Conservation (phyloP, 768 basidiomycete genomes). For the Leccinum obscurum region DNA sequence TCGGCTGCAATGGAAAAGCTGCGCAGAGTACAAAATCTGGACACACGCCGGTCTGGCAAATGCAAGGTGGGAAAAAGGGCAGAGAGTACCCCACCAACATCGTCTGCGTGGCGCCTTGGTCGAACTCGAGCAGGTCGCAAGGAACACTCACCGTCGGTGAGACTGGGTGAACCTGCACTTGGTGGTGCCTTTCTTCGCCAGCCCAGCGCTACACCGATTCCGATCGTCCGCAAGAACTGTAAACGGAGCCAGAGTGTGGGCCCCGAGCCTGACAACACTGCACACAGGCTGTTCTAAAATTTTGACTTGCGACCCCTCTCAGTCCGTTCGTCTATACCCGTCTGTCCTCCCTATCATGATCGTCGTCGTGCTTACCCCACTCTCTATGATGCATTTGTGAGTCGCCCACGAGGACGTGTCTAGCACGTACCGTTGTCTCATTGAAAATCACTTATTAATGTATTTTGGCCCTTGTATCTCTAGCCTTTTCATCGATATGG, state of each 20-base stretch:
- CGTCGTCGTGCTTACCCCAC: background rate
- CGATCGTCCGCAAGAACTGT: conserved; percentile 20
- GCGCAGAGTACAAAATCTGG: conserved; percentile 21
- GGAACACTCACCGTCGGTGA: conserved; percentile 12
- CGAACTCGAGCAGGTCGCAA: conserved; percentile 12
- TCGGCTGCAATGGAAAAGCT: conserved; percentile 23
- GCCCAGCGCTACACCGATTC: conserved; percentile 26
- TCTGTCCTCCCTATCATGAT: background rate
- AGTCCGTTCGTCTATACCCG: background rate
- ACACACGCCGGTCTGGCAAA: background rate
- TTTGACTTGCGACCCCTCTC: background rate
- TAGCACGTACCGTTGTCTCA: background rate
- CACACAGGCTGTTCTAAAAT: conserved; percentile 19
- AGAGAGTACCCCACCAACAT: conserved; percentile 32
- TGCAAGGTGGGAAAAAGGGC: conserved; percentile 21
- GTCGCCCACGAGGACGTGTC: conserved; percentile 12
- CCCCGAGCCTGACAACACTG: conserved; percentile 14
- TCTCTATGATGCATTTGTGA: conserved; percentile 15
- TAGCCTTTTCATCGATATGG: conserved; percentile 12
- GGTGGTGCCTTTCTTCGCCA: conserved; percentile 30
- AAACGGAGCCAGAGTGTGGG: conserved; percentile 32
- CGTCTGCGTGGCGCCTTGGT: conserved; percentile 21
- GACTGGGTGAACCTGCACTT: conserved; percentile 4
- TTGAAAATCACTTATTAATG: conserved; percentile 6
- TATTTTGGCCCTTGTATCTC: conserved; percentile 12